Base-by-base conservation (phyloP, 176 grass and related monocot species). In the Zizania latifolia region DNA sequence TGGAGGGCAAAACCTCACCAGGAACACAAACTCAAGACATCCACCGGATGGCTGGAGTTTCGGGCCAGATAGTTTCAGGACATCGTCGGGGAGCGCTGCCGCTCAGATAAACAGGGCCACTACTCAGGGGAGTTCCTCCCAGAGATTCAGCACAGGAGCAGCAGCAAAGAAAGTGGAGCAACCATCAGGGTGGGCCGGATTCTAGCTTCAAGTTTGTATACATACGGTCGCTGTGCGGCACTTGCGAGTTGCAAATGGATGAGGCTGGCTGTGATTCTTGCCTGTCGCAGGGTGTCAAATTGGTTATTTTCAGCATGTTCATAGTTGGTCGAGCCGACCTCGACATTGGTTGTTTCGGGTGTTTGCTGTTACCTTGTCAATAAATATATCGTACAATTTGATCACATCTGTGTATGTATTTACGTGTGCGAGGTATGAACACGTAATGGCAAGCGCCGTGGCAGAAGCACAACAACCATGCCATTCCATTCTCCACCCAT, bases 131-230 rank as follows among this genome's bases (percentile, higher is more conserved):
- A 83, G 69, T 59, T 85, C 87, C 40, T 90, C 87, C 3, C 91
- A 85, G 82, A 86, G 87, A 66, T 90, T 90, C 53, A 75, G 68
- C 33, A 21, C 32, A 2, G 58, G 74, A 4, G 34, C 41, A 26
- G n/a, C n/a, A n/a, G 28, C 51, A 0, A 85, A 82, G 84, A 85
- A 84, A 37, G 39, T 58, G 51, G 84, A 90, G 2, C 84, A 85
- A 27, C 92, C 92, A 84, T 67, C 92, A 64, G 92, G 92, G 51
- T 96, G 92, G 92, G 84, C 92, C 24, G 86, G 86, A 26, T 96
- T 96, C 75, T 96, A 88, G 66, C 51, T 67, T 62, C 27, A n/a
- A n/a, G n/a, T n/a, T 72, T 60, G 3, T 53, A n/a, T 17, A 21
- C 33, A 14, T 21, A n/a, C 2, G 3, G 53, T 68, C 26, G 72